Evolutionary conservation across 352 stramenopile genomes (phyloP), one percentile per base, ranked within the genome.

Genomic region (Globisporangium barbulae): DNA sequence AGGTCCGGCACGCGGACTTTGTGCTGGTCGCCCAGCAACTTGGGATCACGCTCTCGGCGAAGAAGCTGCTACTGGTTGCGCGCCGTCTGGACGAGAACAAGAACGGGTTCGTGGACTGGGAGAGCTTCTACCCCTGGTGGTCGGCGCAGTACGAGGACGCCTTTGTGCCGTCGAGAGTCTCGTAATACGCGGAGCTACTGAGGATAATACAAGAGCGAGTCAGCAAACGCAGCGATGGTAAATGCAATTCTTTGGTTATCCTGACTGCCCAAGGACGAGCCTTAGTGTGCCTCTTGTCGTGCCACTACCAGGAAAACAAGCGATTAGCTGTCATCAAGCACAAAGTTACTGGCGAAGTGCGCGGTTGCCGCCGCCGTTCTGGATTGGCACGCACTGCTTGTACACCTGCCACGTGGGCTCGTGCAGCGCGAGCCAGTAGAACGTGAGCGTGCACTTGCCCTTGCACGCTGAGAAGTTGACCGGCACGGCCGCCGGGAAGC

Each of bases 81-180:
- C 68, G 76, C 8, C 73, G 68, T 12, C 65, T 90, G 17, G 81
- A 90, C 57, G 59, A 67, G 0, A 72, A 75, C 45, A 87, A 86
- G 59, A 85, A 62, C 12, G 81, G 81, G 2, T 77, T 72, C 33
- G 70, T 90, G 1, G 72, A 77, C 7, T 90, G 81, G 81, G 78
- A 85, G 57, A 53, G 65, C 5, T 90, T 90, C 52, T 90, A 89
- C 64, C 69, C 70, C 8, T 90, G 81, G 79, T 89, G 81, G 81
- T 79, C 73, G 12, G 50, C 67, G 22, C 81, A 83, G 35, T 80
- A 74, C 42, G 67, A 70, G 17, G 61, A 77, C 12, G 19, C 53
- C 5, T 21, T 62, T 5, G 42, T 49, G 7, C n/a, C 53, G 19
- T 52, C 50, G 9, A 41, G 39, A 13, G 19, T 28, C 5, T 66